A percentile compares a stretch with the other conserved stretches of the same genome.
Evolutionary conservation across 2,329 filamentous ascomycete species (phyloP).

Genomic region (Aspergillus sp.): DNA sequence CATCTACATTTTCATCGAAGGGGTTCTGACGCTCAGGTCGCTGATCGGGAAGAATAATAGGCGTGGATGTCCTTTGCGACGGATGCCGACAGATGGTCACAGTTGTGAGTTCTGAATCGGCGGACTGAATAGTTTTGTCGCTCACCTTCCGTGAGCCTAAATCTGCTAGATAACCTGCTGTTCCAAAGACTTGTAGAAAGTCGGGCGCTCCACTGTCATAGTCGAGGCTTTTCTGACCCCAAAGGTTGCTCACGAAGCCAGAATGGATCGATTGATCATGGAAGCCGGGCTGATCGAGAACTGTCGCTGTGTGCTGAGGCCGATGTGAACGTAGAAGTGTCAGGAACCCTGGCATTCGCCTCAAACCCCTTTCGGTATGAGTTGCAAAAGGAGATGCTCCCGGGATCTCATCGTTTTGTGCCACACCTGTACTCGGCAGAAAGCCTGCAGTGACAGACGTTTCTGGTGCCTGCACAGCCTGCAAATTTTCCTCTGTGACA

Average conservation of each 20-base stretch:
- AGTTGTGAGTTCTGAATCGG: conserved; percentile 30
- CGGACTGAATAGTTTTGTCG: conserved; percentile 29
- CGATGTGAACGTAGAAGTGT: conserved; percentile 17
- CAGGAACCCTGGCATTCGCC: conserved; percentile 15
- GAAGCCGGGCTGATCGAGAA: not conserved
- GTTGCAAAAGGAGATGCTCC: not conserved
- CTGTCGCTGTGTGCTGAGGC: conserved; percentile 6
- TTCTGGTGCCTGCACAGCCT: too few species aligned
- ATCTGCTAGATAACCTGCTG: not conserved
- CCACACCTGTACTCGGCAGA: too few species aligned
- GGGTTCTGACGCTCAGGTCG: conserved; percentile 11
- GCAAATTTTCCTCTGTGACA: too few species aligned
- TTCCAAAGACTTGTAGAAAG: not conserved
- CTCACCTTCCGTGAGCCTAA: conserved; percentile 29
- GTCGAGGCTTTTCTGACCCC: not conserved
- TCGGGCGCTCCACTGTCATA: not conserved
- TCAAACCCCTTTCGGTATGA: conserved; percentile 9
- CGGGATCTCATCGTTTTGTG: not conserved
- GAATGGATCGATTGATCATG: too few species aligned
- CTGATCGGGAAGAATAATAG: conserved; percentile 18
- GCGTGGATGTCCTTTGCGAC: conserved; percentile 25
- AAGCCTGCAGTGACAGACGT: too few species aligned
- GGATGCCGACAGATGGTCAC: conserved; percentile 32
- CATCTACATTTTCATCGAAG: conserved; percentile 14
- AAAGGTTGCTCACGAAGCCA: too few species aligned